A percentile compares a stretch with the other conserved stretches of the same genome.
Evolutionary conservation across 139 green algal species (phyloP).

Genomic region (Picochlorum sp.): DNA sequence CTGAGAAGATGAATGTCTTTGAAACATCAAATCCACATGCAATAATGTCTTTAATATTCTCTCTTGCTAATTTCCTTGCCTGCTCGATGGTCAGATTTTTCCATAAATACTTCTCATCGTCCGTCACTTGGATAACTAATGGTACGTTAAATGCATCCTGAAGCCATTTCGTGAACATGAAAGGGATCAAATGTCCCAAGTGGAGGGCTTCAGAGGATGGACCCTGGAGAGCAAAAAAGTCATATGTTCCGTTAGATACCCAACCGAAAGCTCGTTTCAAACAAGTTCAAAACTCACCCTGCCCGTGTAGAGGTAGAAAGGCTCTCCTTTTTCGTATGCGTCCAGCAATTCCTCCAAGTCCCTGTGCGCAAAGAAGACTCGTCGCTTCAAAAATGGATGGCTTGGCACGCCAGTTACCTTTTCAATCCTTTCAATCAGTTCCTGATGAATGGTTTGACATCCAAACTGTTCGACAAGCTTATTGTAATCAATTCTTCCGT

Average conservation of each 20-base stretch:
- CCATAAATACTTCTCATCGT: slow-evolving; percentile 96
- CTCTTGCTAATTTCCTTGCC: slow-evolving; percentile 60
- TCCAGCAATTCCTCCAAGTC: slow-evolving; percentile 86
- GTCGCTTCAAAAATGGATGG: slow-evolving; percentile 88
- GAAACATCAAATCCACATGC: slow-evolving; percentile 92
- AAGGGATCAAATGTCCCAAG: slow-evolving; percentile 93
- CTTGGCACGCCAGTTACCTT: slow-evolving; percentile 58
- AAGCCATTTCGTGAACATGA: slow-evolving; percentile 94
- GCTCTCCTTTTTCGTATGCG: slow-evolving; percentile 80
- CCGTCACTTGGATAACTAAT: slow-evolving; percentile 97
- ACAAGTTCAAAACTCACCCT: slow-evolving; percentile 3
- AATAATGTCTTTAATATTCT: slow-evolving; percentile 99
- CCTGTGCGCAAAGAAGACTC: slow-evolving; percentile 90
- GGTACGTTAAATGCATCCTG: slow-evolving; percentile 92
- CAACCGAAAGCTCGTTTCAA: background rate
- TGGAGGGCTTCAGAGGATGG: slow-evolving; percentile 95
- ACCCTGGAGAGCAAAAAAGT: slow-evolving; percentile 36
- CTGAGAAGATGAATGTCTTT: slow-evolving; percentile 97
- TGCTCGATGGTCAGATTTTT: slow-evolving; percentile 75
- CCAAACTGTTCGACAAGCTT: slow-evolving; percentile 80
- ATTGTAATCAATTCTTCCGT: slow-evolving; percentile 93
- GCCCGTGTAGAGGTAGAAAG: slow-evolving; percentile 97
- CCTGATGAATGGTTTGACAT: slow-evolving; percentile 43
- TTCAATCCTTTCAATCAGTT: slow-evolving; percentile 49
- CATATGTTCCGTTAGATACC: background rate